Evolutionary conservation across 495 filamentous ascomycete genomes (phyloP).

Genomic region (Schizothecium vesticola): DNA sequence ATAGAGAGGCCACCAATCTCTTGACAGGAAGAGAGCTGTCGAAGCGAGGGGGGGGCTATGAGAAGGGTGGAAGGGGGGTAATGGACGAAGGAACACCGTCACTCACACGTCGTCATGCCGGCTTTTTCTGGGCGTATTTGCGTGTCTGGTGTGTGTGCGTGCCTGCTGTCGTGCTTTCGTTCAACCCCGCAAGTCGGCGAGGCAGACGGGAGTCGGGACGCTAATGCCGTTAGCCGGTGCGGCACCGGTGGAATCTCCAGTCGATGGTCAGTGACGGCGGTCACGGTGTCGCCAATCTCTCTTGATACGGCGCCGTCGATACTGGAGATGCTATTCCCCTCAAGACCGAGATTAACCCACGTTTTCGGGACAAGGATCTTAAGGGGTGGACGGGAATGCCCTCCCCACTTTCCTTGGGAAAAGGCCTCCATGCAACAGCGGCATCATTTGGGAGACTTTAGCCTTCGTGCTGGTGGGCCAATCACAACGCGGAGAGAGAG

Average conservation of each 20-base stretch:
- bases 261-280: neutral
- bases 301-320: neutral
- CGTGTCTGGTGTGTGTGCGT: neutral
- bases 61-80: neutral
- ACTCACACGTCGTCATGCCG: neutral
- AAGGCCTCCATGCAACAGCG: neutral
- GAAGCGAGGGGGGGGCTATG: neutral
- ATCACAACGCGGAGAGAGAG: neutral
- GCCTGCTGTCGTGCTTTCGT: neutral
- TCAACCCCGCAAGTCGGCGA: neutral
- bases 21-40: neutral
- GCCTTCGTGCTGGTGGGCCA: constrained; percentile 1
- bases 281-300: neutral
- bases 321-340: neutral
- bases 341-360: neutral
- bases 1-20: neutral
- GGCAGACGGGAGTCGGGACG: neutral
- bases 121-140: neutral
- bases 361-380: neutral
- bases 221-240: neutral
- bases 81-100: neutral
- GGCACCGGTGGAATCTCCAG: neutral
- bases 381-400: neutral
- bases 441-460: constrained; percentile 7
- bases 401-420: neutral